Conservation (phyloP, 2,329 filamentous ascomycete species). For the Amphichorda felina region DNA sequence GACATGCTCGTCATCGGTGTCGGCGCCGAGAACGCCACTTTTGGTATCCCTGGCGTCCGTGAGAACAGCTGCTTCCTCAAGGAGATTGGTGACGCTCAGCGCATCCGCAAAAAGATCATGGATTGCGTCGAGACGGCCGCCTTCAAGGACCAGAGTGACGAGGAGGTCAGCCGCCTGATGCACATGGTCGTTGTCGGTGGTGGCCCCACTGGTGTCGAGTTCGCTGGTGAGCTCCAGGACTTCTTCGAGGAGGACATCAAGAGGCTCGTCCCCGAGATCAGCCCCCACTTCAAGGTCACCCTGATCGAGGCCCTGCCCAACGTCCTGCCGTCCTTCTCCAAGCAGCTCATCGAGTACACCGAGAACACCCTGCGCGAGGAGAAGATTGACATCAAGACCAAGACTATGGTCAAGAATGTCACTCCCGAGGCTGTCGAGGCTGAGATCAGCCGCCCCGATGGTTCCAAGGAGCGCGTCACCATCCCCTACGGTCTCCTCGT, state of each 20-base stretch:
- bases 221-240: conserved; percentile 94
- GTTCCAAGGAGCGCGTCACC: conserved; percentile 66
- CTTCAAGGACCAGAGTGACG: conserved; percentile 86
- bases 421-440: conserved; percentile 89
- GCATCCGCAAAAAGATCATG: conserved; percentile 98
- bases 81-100: conserved; percentile 92
- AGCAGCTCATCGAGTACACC: conserved; percentile 98
- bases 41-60: conserved; percentile 89
- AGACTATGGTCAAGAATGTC: conserved; percentile 98
- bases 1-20: conserved; percentile 98
- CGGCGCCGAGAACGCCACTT: conserved; percentile 95
- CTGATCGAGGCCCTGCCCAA: conserved; percentile 95
- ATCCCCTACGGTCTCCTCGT: conserved; percentile 94
- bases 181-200: conserved; percentile 97
- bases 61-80: conserved; percentile 98
- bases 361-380: conserved; percentile 99
- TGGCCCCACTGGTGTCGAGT: conserved; percentile 94
- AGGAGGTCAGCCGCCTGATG: conserved; percentile 85
- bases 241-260: conserved; percentile 98
- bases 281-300: conserved; percentile 91
- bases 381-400: conserved; percentile 92
- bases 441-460: conserved; percentile 69
- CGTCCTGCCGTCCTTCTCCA: conserved; percentile 95
- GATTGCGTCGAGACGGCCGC: conserved; percentile 97
- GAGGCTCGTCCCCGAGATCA: conserved; percentile 95